These are phyloP conservation scores for Alternaria ventricosa DNA, from an alignment of 2,329 filamentous ascomycete species.

Conservation along the genomic window DNA sequence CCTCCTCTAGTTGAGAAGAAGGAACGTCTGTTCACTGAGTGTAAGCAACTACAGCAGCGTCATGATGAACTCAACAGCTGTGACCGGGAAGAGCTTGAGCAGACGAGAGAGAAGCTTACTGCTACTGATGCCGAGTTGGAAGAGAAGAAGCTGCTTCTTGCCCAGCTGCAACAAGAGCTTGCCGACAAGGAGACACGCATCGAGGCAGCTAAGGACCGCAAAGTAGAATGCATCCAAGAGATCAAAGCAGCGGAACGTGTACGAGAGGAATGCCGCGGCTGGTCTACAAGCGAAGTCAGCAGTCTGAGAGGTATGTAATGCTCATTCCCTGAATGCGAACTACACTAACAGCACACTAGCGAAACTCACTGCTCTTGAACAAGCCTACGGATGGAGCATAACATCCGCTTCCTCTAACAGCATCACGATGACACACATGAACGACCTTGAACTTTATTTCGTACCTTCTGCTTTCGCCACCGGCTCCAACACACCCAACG, in stretches of 20 bases:
- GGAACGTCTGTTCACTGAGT: conserved; percentile 67
- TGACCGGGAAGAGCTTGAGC: conserved; percentile 78
- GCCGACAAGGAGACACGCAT: conserved; percentile 71
- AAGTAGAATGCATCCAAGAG: conserved; percentile 72
- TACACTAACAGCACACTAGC: conserved; percentile 58
- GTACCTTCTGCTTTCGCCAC: conserved; percentile 67
- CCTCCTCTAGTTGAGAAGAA: conserved; percentile 69
- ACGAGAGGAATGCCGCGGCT: conserved; percentile 86
- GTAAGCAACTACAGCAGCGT: conserved; percentile 71
- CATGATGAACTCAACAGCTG: conserved; percentile 78
- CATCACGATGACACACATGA: conserved; percentile 76
- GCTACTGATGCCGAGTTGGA: conserved; percentile 71
- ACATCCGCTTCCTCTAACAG: conserved; percentile 63
- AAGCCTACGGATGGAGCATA: conserved; percentile 73
- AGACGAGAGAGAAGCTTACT: conserved; percentile 72
- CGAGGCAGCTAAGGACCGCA: conserved; percentile 68
- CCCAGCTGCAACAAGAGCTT: conserved; percentile 70
- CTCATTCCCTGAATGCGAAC: background rate
- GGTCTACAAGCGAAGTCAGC: conserved; percentile 82
- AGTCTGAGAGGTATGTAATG: conserved; percentile 72
- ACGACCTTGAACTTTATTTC: conserved; percentile 76
- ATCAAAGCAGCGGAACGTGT: conserved; percentile 84
- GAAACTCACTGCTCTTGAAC: conserved; percentile 70
- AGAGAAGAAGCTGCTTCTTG: conserved; percentile 71
- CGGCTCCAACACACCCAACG: conserved; percentile 50